Evolutionary conservation across 306 rosid species (phyloP), one percentile per base, ranked within the genome.

Genomic region (Dryas alaskensis): DNA sequence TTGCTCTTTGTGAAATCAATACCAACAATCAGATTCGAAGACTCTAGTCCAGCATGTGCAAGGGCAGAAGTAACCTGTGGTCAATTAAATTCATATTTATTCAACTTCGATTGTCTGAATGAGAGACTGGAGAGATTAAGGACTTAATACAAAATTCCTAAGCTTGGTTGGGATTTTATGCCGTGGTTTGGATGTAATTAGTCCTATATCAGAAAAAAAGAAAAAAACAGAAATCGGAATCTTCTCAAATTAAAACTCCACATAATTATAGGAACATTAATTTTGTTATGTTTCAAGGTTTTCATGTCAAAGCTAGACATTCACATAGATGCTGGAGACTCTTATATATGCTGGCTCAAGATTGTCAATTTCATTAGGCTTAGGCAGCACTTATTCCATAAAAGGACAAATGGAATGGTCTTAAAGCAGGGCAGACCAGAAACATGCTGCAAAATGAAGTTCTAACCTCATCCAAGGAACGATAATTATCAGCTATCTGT

Each of bases 1-100:
- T 92, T 92, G 89, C 97, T 92, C 85, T 90, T 92, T 6, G 98
- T 92, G 88, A 90, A 88, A 84, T 92, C 98, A 83, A 92, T 87
- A 71, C 96, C 98, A 67, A 92, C 95, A 73, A 92, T 90, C 74
- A 92, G 88, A 76, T 92, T 92, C 50, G 97, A 92, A 72, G 98
- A 92, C 85, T 92, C 98, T 16, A 92, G 80, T 52, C 98, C 98
- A 69, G 98, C 98, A 44, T 86, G 84, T 39, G 89, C 39, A 48
- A 92, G 92, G 79, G 98, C 98, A 70, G 85, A 17, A 39, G 92
- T 90, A 70, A 92, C 96, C 98, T 92, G 92, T 57, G 61, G 25
- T 51, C 75, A 81, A 72, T 64, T 12, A 61, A 14, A 27, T 9
- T 4, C 31, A 48, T 63, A n/a, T 45, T 8, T 45, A 45, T 45